Evolutionary conservation across 768 basidiomycete genomes (phyloP), one percentile per base, ranked within the genome.

Genomic region (Pleurotus tuber-regium): DNA sequence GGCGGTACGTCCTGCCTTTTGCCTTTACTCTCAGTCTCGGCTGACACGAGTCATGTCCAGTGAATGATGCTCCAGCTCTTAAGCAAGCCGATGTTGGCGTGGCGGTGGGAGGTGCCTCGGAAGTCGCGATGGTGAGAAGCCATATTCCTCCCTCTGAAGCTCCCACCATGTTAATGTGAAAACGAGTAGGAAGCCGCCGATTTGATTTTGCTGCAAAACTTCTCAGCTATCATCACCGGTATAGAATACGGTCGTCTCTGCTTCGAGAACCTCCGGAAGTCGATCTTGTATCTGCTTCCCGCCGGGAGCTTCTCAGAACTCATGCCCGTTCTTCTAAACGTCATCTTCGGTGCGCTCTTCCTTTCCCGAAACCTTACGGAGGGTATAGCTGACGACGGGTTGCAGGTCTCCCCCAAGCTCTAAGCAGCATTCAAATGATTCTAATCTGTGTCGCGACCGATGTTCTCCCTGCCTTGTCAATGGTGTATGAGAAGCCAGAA

Each of bases 241-340:
- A 77, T 86, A 57, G 73, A 83, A 63, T 83, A 84, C 62, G 86
- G 86, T 54, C 79, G 82, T 30, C 70, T 84, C 11, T 78, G 81
- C 14, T 85, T 79, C 58, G 83, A 84, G 60, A 86, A 86, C 57
- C 68, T 86, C 28, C 76, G 79, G 69, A 79, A 83, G 69, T 67
- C 76, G 12, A 73, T 75, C 4, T 54, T 80, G n/a, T 77, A 79
- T 49, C 64, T 79, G 11, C 63, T 79, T 35, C 76, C 76, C 6
- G 77, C 76, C 35, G 76, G 78, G 28, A 76, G 76, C 57, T 85
- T 82, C 67, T 78, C 79, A 5, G 83, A 84, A 57, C 69, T 83
- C 39, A 80, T 83, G 73, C 81, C 82, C 1, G 76, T 85, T 49
- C 38, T 84, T 5, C 60, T 80, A 46, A 81, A 78, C 54, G 69